Evolutionary conservation across 228 moss, liverwort and hornwort genomes (phyloP).

Genomic region (Sphagnum magellanicum): DNA sequence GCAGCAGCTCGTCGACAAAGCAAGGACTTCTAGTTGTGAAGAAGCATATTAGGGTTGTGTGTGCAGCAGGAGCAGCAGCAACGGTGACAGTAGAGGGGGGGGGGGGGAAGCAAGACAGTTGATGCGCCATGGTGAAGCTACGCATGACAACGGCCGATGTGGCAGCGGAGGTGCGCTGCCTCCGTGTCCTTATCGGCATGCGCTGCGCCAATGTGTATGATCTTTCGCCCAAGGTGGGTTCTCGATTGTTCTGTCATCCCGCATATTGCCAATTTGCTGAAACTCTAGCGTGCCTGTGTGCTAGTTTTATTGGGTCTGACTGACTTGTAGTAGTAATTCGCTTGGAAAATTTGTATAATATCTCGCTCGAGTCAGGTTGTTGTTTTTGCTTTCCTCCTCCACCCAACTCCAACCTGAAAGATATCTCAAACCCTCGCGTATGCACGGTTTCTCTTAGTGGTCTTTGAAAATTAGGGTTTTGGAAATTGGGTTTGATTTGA

Average conservation of each 20-base stretch:
- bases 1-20: no score
- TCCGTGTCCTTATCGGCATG: constrained; percentile 79
- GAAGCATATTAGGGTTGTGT: not conserved
- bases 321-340: not conserved
- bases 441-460: no score
- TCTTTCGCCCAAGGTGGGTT: constrained; percentile 65
- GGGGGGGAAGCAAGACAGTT: not conserved
- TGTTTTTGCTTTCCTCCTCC: no score
- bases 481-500: no score
- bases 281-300: not conserved
- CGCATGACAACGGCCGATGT: constrained; percentile 96
- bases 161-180: constrained; percentile 83
- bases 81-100: not conserved
- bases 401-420: no score
- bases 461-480: no score
- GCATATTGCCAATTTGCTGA: not conserved
- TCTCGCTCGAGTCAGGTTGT: no score
- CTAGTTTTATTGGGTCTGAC: not conserved
- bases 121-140: constrained; percentile 67
- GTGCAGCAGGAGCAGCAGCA: not conserved
- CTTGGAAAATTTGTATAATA: no score
- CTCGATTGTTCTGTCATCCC: no score
- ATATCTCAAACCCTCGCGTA: no score
- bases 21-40: no score
- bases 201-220: constrained; percentile 94